Evolutionary conservation across 805 yeast genomes (phyloP).

Genomic region (Hanseniaspora vineae): DNA sequence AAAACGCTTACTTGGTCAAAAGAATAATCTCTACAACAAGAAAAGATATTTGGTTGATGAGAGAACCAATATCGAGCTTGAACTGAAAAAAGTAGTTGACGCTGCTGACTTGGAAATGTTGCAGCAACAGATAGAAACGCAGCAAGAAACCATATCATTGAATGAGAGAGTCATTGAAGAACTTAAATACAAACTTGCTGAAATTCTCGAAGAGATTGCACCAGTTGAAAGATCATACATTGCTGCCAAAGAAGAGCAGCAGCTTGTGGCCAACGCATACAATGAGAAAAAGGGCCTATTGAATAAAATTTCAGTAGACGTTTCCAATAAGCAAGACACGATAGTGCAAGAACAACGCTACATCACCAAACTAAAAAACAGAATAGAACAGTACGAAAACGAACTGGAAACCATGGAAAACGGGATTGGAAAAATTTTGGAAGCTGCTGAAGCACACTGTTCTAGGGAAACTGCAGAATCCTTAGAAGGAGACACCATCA

Average conservation of each 20-base stretch:
- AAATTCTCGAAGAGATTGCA: slow-evolving; percentile 10
- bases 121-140: slow-evolving; percentile 13
- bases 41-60: slow-evolving; percentile 18
- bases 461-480: slow-evolving; percentile 32
- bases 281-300: slow-evolving; percentile 11
- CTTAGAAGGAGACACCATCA: slow-evolving; percentile 27
- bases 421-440: slow-evolving; percentile 7
- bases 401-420: slow-evolving; percentile 1
- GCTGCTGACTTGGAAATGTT: slow-evolving; percentile 16
- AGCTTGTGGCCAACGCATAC: slow-evolving; percentile 8
- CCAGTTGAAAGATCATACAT: slow-evolving; percentile 12
- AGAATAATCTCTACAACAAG: slow-evolving; percentile 15
- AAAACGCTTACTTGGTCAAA: slow-evolving; percentile 24
- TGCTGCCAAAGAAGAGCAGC: slow-evolving; percentile 7
- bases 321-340: slow-evolving; percentile 12
- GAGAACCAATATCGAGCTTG: slow-evolving; percentile 14
- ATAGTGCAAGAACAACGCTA: slow-evolving; percentile 7
- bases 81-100: slow-evolving; percentile 18
- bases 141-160: slow-evolving; percentile 14
- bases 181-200: slow-evolving; percentile 12
- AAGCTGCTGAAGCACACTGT: slow-evolving; percentile 32
- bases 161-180: slow-evolving; percentile 17
- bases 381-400: background rate
- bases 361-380: background rate
- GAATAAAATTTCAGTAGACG: slow-evolving; percentile 14